These are phyloP conservation scores for Sugiyamaella qingdaonensis DNA, from an alignment of 805 yeast genomes.

Conservation along the genomic window DNA sequence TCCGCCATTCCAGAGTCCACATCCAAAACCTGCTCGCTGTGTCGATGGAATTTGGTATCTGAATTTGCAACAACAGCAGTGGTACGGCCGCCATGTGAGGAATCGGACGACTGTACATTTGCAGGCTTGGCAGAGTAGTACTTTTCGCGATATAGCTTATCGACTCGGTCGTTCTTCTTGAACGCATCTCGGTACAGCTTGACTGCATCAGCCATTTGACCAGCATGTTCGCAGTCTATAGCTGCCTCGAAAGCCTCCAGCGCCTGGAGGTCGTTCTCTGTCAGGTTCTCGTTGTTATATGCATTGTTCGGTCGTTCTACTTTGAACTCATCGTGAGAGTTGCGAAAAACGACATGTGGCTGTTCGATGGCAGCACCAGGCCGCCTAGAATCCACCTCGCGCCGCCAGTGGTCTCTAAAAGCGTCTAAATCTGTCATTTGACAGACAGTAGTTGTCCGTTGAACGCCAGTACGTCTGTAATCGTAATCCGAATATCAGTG, in stretches of 20 bases:
- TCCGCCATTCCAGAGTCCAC: background rate
- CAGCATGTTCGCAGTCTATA: constrained; percentile 64
- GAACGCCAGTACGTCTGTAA: too few relatives aligned
- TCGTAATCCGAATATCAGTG: too few relatives aligned
- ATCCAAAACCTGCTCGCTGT: background rate
- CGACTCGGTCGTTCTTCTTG: constrained; percentile 56
- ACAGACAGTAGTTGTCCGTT: background rate
- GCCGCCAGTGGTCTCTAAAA: background rate
- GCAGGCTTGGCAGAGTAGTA: constrained; percentile 22
- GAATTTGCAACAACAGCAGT: background rate
- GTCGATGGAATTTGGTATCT: background rate
- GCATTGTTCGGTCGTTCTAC: constrained; percentile 19
- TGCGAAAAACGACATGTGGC: background rate
- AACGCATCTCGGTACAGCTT: constrained; percentile 67
- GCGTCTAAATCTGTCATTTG: background rate
- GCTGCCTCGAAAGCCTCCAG: constrained; percentile 65
- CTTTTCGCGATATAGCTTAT: constrained; percentile 56
- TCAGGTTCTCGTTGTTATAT: constrained; percentile 12
- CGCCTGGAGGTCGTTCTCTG: constrained; percentile 40
- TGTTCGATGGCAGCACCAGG: background rate
- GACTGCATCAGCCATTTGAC: constrained; percentile 80
- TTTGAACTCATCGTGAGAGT: constrained; percentile 10
- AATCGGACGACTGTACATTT: background rate
- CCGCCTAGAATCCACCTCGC: background rate
- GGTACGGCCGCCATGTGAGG: background rate